Evolutionary conservation across 2,329 filamentous ascomycete genomes (phyloP).

Genomic region (Sporothrix dimorphospora): DNA sequence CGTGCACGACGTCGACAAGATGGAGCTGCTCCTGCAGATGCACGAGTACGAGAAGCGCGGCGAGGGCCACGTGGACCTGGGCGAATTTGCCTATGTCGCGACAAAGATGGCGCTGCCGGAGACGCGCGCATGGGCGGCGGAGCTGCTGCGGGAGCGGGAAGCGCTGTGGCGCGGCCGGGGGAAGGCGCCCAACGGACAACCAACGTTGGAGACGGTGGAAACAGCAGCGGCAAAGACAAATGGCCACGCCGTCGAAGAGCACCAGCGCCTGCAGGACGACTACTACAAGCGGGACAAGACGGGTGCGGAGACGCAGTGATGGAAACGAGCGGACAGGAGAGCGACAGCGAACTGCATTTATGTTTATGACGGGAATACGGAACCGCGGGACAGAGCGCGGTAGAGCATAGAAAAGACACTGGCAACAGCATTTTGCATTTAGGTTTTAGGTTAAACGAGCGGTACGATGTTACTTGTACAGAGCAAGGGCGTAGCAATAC

Average conservation of each 20-base stretch:
- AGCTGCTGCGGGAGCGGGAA: conserved; percentile 69
- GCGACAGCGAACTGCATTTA: neutral
- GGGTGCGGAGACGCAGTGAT: neutral
- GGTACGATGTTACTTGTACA: no score
- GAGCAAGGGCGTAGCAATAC: no score
- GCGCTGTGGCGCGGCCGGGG: conserved; percentile 24
- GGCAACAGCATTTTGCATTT: conserved; percentile 7
- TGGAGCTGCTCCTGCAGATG: conserved; percentile 94
- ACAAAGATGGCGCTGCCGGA: conserved; percentile 73
- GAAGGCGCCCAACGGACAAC: neutral
- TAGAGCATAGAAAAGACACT: conserved; percentile 17
- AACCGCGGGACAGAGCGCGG: neutral
- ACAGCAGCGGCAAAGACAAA: neutral
- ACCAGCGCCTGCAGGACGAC: conserved; percentile 22
- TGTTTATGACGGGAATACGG: neutral
- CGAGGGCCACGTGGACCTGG: conserved; percentile 69
- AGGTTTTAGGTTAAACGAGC: no score
- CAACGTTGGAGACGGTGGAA: neutral
- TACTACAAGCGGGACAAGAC: conserved; percentile 25
- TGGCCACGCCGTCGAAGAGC: conserved; percentile 15
- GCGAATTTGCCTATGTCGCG: conserved; percentile 84
- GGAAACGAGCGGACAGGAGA: neutral
- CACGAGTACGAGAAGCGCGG: conserved; percentile 86
- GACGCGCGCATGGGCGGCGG: conserved; percentile 76
- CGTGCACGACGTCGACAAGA: conserved; percentile 97